A percentile compares a stretch with the other conserved stretches of the same genome.
phyloP scores from a whole-genome alignment of 1,284 basidiomycete species.

The Waitea zeae region DNA sequence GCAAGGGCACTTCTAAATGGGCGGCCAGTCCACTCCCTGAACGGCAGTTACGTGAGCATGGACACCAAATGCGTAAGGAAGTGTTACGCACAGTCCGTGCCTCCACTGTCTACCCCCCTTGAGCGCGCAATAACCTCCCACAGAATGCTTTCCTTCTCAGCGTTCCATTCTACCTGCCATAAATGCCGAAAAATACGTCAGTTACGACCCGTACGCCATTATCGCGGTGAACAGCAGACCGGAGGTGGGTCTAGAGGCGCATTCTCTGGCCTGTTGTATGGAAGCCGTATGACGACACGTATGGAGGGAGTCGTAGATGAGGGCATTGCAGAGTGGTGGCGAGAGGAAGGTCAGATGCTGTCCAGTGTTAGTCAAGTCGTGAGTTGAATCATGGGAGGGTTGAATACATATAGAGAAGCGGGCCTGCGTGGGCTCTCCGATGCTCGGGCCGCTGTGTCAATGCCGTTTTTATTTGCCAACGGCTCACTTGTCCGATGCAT shows the following conservation, averaged over 20 bases:
- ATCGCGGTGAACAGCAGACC: slow-evolving; percentile 23
- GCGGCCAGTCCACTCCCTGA: slow-evolving; percentile 65
- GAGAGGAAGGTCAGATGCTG: too few relatives aligned
- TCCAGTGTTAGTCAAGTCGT: too few relatives aligned
- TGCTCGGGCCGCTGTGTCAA: too few relatives aligned
- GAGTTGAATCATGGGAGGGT: too few relatives aligned
- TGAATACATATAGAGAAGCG: too few relatives aligned
- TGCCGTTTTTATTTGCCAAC: too few relatives aligned
- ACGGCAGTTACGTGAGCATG: slow-evolving; percentile 2
- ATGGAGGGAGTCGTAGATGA: too few relatives aligned
- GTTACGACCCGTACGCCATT: slow-evolving; percentile 2
- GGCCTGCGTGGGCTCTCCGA: too few relatives aligned
- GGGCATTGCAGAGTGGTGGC: too few relatives aligned
- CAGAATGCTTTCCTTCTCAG: slow-evolving; percentile 63
- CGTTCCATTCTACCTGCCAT: slow-evolving; percentile 59
- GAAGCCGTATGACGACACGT: slow-evolving; percentile 62
- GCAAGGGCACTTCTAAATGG: slow-evolving; percentile 63
- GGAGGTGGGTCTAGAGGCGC: slow-evolving; percentile 42
- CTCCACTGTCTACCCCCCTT: slow-evolving; percentile 44
- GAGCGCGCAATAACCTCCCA: slow-evolving; percentile 73
- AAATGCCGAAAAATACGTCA: slow-evolving; percentile 6
- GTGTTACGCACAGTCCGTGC: slow-evolving; percentile 51
- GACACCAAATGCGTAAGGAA: slow-evolving; percentile 1
- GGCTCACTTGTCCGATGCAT: too few relatives aligned
- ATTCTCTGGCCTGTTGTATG: slow-evolving; percentile 56